A percentile compares a stretch with the other conserved stretches of the same genome.
Evolutionary conservation across 2,329 filamentous ascomycete species (phyloP).

Genomic region (Diaporthe nobilis): DNA sequence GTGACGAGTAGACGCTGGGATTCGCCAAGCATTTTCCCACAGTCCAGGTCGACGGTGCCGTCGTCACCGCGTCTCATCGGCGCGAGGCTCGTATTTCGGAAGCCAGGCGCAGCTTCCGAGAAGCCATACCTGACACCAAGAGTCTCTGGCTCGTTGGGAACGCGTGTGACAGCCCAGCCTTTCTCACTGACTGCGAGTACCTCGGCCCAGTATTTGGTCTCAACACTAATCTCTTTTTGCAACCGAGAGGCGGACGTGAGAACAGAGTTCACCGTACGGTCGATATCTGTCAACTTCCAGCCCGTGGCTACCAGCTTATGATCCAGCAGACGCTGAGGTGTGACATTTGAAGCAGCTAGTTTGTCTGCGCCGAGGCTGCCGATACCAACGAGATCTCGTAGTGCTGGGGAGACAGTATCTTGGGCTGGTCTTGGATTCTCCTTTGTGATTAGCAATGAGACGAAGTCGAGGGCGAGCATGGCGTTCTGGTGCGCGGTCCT

Average conservation of each 20-base stretch:
- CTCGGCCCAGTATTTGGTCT: slow-evolving; percentile 91
- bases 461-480: slow-evolving; percentile 81
- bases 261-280: slow-evolving; percentile 80
- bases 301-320: slow-evolving; percentile 73
- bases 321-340: slow-evolving; percentile 68
- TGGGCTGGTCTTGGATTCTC: slow-evolving; percentile 79
- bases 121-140: slow-evolving; percentile 93
- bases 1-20: slow-evolving; percentile 77
- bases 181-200: slow-evolving; percentile 84
- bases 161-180: slow-evolving; percentile 87
- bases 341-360: slow-evolving; percentile 72
- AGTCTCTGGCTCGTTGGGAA: slow-evolving; percentile 80
- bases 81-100: slow-evolving; percentile 81
- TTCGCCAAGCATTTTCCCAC: slow-evolving; percentile 64
- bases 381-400: slow-evolving; percentile 80
- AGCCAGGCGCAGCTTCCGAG: slow-evolving; percentile 73
- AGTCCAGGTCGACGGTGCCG: slow-evolving; percentile 82
- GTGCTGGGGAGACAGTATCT: slow-evolving; percentile 76
- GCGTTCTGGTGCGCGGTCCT: slow-evolving; percentile 71
- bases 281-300: slow-evolving; percentile 84
- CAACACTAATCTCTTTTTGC: slow-evolving; percentile 81
- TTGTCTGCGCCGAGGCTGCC: slow-evolving; percentile 81
- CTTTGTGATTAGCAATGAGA: slow-evolving; percentile 88
- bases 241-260: slow-evolving; percentile 80
- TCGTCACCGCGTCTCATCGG: slow-evolving; percentile 81